These are phyloP conservation scores for Cenchrus americanus DNA, from an alignment of 176 grass and related monocot species.

Conservation along the genomic window DNA sequence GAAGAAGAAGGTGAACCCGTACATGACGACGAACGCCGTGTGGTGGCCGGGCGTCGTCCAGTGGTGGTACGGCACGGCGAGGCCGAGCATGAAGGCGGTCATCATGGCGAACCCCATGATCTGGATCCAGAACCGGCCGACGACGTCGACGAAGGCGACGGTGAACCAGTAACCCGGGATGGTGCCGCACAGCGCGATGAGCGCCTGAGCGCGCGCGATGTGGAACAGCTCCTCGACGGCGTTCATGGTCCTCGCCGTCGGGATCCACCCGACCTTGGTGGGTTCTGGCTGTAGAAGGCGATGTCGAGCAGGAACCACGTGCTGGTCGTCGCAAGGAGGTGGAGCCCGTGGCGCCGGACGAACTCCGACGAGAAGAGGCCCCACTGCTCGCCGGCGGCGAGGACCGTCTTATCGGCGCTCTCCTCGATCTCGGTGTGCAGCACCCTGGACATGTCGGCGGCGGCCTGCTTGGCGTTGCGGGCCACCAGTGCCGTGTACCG, in stretches of 20 bases:
- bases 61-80: conserved; percentile 59
- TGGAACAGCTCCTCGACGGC: conserved; percentile 40
- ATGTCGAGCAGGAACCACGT: conserved; percentile 20
- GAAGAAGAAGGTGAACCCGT: conserved; percentile 74
- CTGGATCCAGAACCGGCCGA: conserved; percentile 49
- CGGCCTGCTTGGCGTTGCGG: conserved; percentile 36
- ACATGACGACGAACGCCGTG: conserved; percentile 52
- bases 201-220: conserved; percentile 37
- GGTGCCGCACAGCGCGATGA: conserved; percentile 46
- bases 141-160: conserved; percentile 37
- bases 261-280: conserved; percentile 7
- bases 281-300: conserved; percentile 23
- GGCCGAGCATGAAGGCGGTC: conserved; percentile 56
- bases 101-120: conserved; percentile 52
- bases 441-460: conserved; percentile 35
- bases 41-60: conserved; percentile 48
- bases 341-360: neutral
- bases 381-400: neutral
- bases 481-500: conserved; percentile 56
- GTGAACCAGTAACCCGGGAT: conserved; percentile 53
- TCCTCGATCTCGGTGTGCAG: conserved; percentile 20
- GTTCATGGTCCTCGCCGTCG: conserved; percentile 31
- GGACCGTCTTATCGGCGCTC: neutral
- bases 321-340: conserved; percentile 6
- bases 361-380: conserved; percentile 17